These are phyloP conservation scores for Sporothrix sp. DNA, from an alignment of 2,329 filamentous ascomycete species.

Conservation along the genomic window DNA sequence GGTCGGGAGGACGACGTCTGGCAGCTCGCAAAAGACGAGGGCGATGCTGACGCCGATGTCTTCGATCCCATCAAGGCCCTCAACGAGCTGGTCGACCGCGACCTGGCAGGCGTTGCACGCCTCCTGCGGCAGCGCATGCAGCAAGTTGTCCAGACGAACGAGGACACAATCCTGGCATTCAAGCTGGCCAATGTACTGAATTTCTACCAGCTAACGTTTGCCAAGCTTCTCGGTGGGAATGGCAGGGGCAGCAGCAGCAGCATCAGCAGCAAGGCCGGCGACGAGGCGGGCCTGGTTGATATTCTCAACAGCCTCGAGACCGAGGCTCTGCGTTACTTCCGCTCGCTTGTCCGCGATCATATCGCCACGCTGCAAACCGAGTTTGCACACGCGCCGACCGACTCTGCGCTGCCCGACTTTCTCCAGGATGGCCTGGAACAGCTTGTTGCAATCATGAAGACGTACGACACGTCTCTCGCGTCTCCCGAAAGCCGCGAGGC, in stretches of 20 bases:
- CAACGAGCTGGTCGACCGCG: slow-evolving; percentile 76
- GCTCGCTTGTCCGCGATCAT: slow-evolving; percentile 69
- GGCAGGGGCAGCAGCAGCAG: neutral
- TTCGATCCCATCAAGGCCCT: slow-evolving; percentile 79
- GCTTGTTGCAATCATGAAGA: slow-evolving; percentile 69
- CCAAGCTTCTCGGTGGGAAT: slow-evolving; percentile 57
- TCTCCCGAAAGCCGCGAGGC: slow-evolving; percentile 48
- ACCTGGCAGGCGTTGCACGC: slow-evolving; percentile 69
- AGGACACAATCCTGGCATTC: slow-evolving; percentile 80
- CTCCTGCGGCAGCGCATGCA: slow-evolving; percentile 85
- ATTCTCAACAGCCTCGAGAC: slow-evolving; percentile 59
- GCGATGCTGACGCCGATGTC: slow-evolving; percentile 39
- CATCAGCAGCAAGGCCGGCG: too few relatives aligned
- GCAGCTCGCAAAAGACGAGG: slow-evolving; percentile 54
- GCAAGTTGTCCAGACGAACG: slow-evolving; percentile 84
- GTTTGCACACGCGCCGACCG: slow-evolving; percentile 57
- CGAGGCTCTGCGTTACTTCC: slow-evolving; percentile 74
- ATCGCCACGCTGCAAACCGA: slow-evolving; percentile 65
- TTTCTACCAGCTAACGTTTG: slow-evolving; percentile 83
- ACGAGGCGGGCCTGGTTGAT: slow-evolving; percentile 58
- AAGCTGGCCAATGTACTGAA: slow-evolving; percentile 80
- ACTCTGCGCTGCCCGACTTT: slow-evolving; percentile 71
- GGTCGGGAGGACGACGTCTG: slow-evolving; percentile 78
- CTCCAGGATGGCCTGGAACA: slow-evolving; percentile 70
- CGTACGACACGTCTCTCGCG: slow-evolving; percentile 72